Evolutionary conservation across 208 protist genomes (phyloP), one percentile per base, ranked within the genome.

Genomic region (Leishmania turanica): DNA sequence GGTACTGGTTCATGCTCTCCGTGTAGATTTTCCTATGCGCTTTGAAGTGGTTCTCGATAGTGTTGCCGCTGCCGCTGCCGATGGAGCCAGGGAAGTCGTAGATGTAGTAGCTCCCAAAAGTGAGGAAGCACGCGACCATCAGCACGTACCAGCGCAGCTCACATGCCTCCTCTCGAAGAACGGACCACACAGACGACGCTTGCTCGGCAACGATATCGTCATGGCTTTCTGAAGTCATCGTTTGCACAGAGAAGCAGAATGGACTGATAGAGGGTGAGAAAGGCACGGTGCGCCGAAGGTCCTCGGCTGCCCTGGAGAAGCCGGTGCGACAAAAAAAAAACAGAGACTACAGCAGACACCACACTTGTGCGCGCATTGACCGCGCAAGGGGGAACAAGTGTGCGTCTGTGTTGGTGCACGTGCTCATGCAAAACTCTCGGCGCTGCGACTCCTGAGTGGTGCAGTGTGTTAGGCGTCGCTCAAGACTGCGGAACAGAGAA

Each of bases 11-110:
- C 95, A 96, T 97, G 53, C 88, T 83, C 68, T 96, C 91, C 62
- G 89, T 96, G 85, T 95, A 97, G 27, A 24, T 68, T 76, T 90
- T 82, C 7, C 85, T 85, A 21, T 90, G 84, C 1, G 66, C 69
- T n/a, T 77, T 75, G 78, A 96, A 97, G 60, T 76, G 73, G 19
- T 86, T 77, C 77, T 97, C 90, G 78, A 97, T 93, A 19, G 90
- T 93, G 49, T 87, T 42, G 27, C 83, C 86, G 34, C 84, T 74
- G 19, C 92, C 92, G 17, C 79, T 96, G 54, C 92, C 92, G 31
- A 98, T 87, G 15, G 93, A 93, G 34, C 92, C 90, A 0, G 93
- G 92, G 69, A 96, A 96, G 73, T 98, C 95, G 81, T 89, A 92
- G 34, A 91, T 92, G 80, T 95, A 97, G 83, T 93, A 95, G 71